phyloP scores from a whole-genome alignment of 495 filamentous ascomycete genomes.

The Friedmanniomyces endolithicus region DNA sequence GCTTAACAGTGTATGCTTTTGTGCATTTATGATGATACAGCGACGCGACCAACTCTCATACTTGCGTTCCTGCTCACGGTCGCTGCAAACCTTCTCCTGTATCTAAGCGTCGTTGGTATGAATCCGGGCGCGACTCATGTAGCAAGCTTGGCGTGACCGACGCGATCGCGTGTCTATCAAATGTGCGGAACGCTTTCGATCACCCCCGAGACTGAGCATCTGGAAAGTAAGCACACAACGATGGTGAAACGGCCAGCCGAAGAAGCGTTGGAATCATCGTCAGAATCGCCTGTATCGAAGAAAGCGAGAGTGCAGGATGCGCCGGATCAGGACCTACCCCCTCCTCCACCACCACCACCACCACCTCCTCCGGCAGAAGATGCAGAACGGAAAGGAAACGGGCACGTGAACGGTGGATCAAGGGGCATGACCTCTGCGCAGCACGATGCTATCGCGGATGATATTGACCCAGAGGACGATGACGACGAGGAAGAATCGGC shows the following conservation, averaged over 20 bases:
- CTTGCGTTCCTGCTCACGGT: no score
- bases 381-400: constrained; percentile 25
- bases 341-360: constrained; percentile 23
- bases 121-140: background rate
- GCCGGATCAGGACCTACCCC: constrained; percentile 25
- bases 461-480: constrained; percentile 29
- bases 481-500: constrained; percentile 35
- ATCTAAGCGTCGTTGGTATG: no score
- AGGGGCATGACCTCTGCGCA: constrained; percentile 28
- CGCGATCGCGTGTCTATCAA: background rate
- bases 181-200: background rate
- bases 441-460: constrained; percentile 34
- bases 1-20: background rate
- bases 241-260: constrained; percentile 73
- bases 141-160: background rate
- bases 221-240: background rate
- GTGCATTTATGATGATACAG: background rate
- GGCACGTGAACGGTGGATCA: constrained; percentile 26
- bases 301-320: constrained; percentile 54
- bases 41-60: no score
- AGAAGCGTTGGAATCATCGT: constrained; percentile 55
- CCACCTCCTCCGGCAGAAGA: constrained; percentile 27
- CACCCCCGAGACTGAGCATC: background rate
- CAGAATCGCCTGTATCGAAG: constrained; percentile 64
- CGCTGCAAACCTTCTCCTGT: no score